Evolutionary conservation across 148 eudicot genomes (phyloP).

Genomic region (Rhododendron kiyosumense): DNA sequence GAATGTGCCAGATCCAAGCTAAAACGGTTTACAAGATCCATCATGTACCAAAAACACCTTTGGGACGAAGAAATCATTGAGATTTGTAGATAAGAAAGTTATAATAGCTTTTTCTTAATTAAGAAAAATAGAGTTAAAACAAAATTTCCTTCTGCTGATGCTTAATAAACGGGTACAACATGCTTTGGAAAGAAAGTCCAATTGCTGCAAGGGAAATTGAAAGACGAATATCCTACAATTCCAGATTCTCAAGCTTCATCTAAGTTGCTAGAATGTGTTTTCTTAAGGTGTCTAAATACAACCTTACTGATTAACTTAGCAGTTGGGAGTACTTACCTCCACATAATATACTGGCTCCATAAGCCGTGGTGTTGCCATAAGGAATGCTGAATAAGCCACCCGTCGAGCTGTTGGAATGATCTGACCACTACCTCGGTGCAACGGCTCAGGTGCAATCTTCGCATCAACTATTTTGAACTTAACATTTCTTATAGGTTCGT

Average conservation of each 20-base stretch:
- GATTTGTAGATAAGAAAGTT: not conserved
- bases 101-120: not conserved
- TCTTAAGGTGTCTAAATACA: not conserved
- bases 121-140: no score
- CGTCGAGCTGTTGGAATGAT: conserved; percentile 98
- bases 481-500: conserved; percentile 96
- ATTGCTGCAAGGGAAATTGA: not conserved
- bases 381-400: conserved; percentile 95
- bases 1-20: not conserved
- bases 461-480: conserved; percentile 99
- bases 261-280: not conserved
- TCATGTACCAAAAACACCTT: not conserved
- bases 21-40: not conserved
- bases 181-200: not conserved
- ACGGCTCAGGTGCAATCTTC: conserved; percentile 84
- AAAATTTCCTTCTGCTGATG: not conserved
- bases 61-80: not conserved
- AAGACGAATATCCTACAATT: not conserved
- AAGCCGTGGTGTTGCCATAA: conserved; percentile 96
- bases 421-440: conserved; percentile 96
- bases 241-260: not conserved
- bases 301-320: not conserved
- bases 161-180: not conserved
- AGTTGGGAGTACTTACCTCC: conserved; percentile 46
- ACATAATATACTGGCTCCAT: conserved; percentile 96